Evolutionary conservation across 2,329 filamentous ascomycete genomes (phyloP).

Genomic region (Colletotrichum paranaense): DNA sequence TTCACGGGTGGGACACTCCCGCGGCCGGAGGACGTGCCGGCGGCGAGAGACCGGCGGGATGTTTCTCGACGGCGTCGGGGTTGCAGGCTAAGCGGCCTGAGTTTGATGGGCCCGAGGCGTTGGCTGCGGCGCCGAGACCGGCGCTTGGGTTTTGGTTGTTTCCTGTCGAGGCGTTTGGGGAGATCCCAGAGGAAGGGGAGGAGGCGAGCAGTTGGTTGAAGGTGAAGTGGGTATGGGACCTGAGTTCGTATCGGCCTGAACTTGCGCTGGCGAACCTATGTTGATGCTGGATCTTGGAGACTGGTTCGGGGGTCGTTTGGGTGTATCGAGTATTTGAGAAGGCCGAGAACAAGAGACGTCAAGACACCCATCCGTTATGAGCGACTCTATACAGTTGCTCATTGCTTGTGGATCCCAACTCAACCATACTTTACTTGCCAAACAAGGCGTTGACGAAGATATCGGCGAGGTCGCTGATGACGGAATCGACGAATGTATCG

Average conservation of each 20-base stretch:
- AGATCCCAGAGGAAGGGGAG: neutral
- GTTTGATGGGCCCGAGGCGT: conserved; percentile 12
- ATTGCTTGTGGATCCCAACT: no score
- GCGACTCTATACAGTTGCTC: neutral
- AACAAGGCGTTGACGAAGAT: no score
- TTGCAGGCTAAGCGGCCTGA: neutral
- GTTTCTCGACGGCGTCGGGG: conserved; percentile 8
- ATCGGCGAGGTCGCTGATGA: no score
- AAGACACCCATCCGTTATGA: neutral
- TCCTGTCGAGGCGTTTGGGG: conserved; percentile 1
- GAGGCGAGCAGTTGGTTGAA: neutral
- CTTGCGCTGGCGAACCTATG: conserved; percentile 8
- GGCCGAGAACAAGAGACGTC: neutral
- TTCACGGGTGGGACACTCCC: conserved; percentile 20
- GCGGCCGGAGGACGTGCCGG: neutral
- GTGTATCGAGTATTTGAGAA: neutral
- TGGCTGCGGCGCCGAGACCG: conserved; percentile 22
- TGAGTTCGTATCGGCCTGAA: conserved; percentile 18
- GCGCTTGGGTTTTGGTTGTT: conserved; percentile 33
- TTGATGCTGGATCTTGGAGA: neutral
- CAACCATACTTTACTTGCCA: no score
- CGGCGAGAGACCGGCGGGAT: conserved; percentile 12
- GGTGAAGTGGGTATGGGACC: neutral
- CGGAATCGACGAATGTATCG: no score
- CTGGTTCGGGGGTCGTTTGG: neutral